A percentile compares a stretch with the other conserved stretches of the same genome.
Conservation (phyloP, 805 yeast species). For the Kodamaea nitidulidarum region DNA sequence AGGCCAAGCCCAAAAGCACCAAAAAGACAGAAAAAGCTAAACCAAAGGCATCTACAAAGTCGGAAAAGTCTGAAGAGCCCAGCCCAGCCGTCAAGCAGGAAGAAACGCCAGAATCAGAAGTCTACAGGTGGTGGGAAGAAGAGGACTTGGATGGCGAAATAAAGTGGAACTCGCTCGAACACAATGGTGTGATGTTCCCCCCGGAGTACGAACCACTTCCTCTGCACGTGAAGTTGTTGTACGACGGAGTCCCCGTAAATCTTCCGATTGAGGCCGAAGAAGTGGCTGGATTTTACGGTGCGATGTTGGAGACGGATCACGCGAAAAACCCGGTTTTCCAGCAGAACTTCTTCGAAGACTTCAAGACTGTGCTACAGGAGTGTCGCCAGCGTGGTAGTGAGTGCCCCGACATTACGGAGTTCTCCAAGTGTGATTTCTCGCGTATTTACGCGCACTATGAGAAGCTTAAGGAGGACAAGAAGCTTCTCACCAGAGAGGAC, state of each 20-base stretch:
- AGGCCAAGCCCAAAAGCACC: conserved; percentile 6
- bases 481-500: conserved; percentile 63
- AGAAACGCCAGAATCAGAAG: conserved; percentile 3
- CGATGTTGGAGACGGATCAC: conserved; percentile 83
- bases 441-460: conserved; percentile 73
- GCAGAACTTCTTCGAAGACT: conserved; percentile 82
- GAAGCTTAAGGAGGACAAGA: conserved; percentile 64
- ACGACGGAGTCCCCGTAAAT: conserved; percentile 70
- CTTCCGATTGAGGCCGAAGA: conserved; percentile 86
- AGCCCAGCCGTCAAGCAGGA: conserved; percentile 1
- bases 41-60: not conserved
- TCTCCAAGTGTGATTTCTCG: conserved; percentile 72
- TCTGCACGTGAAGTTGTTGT: conserved; percentile 63
- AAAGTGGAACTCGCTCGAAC: conserved; percentile 85
- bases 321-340: conserved; percentile 83
- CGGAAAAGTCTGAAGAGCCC: conserved; percentile 2
- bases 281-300: conserved; percentile 93
- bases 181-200: conserved; percentile 89
- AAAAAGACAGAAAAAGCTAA: not conserved
- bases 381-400: conserved; percentile 46
- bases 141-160: conserved; percentile 67
- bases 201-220: conserved; percentile 90
- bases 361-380: conserved; percentile 62
- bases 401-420: conserved; percentile 45
- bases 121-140: conserved; percentile 71